These are phyloP conservation scores for Kazachstania sp. DNA, from an alignment of 1,139 yeast species.

Conservation along the genomic window DNA sequence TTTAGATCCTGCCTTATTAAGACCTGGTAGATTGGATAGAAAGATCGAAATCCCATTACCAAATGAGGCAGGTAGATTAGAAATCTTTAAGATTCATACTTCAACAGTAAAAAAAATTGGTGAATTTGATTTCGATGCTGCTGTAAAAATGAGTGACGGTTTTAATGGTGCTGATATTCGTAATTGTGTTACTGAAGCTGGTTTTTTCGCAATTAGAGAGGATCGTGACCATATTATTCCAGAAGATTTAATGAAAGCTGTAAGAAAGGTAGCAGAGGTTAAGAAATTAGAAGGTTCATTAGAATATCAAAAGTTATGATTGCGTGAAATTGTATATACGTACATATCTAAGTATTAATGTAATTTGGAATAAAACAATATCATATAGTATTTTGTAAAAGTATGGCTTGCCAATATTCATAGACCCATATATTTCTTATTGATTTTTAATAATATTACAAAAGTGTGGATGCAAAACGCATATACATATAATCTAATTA, in stretches of 20 bases:
- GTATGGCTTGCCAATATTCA: too few relatives aligned
- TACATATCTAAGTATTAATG: not conserved
- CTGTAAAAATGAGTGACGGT: constrained; percentile 97
- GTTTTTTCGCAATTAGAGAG: constrained; percentile 95
- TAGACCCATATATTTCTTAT: too few relatives aligned
- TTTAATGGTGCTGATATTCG: constrained; percentile 98
- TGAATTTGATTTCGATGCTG: constrained; percentile 94
- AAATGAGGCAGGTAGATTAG: constrained; percentile 92
- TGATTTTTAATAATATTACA: too few relatives aligned
- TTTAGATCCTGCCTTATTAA: constrained; percentile 93
- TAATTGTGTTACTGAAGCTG: constrained; percentile 98
- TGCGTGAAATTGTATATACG: not conserved
- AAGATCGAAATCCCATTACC: constrained; percentile 95
- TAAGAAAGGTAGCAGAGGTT: constrained; percentile 91
- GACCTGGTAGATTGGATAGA: constrained; percentile 98
- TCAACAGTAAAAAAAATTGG: constrained; percentile 82
- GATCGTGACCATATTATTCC: constrained; percentile 93
- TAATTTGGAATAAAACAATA: too few relatives aligned
- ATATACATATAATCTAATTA: constrained; percentile 2
- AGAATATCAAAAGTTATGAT: constrained; percentile 80
- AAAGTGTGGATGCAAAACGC: not conserved
- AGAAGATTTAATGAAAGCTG: constrained; percentile 95
- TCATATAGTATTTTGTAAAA: too few relatives aligned
- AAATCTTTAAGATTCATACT: constrained; percentile 91
- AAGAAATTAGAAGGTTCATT: constrained; percentile 95